Base-by-base conservation (phyloP, 257 asterid genomes). In the Solanum chiquidenum region DNA sequence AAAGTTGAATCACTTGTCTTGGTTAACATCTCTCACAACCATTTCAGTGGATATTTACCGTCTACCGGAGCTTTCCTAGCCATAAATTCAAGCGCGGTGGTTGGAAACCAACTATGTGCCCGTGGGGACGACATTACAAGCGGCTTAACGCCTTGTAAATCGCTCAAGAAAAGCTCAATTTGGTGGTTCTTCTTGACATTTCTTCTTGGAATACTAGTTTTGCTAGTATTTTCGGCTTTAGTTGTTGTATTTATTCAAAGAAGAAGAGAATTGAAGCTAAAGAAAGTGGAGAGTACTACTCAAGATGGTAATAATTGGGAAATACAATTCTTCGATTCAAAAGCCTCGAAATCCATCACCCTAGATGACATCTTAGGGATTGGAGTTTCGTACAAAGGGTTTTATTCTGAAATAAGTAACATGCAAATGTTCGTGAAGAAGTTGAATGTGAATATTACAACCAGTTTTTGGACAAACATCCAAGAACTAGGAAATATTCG, bases 11-110 rank as follows among this genome's bases (percentile, higher is more conserved):
- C 99, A 3, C 98, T 95, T 16, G 97, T 94, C 76, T 91, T 91
- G 68, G 93, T 96, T 2, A 96, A 96, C 62, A 71, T 96, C 37
- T 96, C 99, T 23, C 86, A 94, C 90, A 96, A 96, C 62, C 96
- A 92, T 82, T 90, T 96, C 9, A 91, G 80, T 11, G 99, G 99
- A 31, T 86, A 90, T 52, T 89, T 96, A 80, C 99, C 98, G 4
- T 82, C 92, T 4, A 93, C 98, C 0, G 95, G 95, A 38, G 98
- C 98, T 8, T 96, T 96, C 87, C 75, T 94, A 2, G 98, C 94
- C 1, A 93, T 95, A 62, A 94, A 94, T 49, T 90, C 94, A 9
- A 90, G 89, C 5, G 91, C 97, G 1, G 93, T 96, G 20, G 72
- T 88, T 1, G 99, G 98, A 1, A 96, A 94, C 64, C 66, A 86